These are phyloP conservation scores for Osmanthus fragrans DNA, from an alignment of 257 asterid genomes.

Conservation along the genomic window DNA sequence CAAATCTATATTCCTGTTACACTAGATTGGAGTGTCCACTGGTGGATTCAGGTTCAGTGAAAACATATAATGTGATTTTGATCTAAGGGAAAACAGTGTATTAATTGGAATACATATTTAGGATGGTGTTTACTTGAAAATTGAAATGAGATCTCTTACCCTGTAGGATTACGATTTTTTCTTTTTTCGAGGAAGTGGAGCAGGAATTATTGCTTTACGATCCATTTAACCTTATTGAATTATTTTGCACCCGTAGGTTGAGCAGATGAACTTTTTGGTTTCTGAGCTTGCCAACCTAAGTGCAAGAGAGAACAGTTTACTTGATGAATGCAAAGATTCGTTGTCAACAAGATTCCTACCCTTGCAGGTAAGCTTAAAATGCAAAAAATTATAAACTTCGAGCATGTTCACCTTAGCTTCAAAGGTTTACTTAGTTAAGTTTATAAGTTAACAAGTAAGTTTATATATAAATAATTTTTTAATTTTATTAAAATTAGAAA, in stretches of 20 bases:
- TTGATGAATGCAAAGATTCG: conserved; percentile 60
- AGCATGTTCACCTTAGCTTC: neutral
- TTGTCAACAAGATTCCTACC: conserved; percentile 53
- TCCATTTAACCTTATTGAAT: neutral
- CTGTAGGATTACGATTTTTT: neutral
- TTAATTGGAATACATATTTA: neutral
- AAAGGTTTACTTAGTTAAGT: neutral
- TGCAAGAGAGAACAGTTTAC: conserved; percentile 49
- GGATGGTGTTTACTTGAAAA: neutral
- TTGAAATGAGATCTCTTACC: neutral
- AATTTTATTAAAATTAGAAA: no score
- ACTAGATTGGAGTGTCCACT: neutral
- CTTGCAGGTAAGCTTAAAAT: conserved; percentile 48
- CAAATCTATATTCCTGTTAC: neutral
- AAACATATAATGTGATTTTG: neutral
- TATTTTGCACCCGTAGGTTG: conserved; percentile 49
- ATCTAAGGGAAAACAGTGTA: neutral
- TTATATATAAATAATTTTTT: no score
- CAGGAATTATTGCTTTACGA: neutral
- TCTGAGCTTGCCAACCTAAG: conserved; percentile 58
- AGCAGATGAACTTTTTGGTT: conserved; percentile 48
- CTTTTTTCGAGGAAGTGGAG: neutral
- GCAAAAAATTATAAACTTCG: neutral
- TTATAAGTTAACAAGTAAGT: neutral
- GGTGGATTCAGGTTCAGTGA: neutral